A percentile compares a stretch with the other conserved stretches of the same genome.
These are phyloP conservation scores for Neurospora sp. DNA, from an alignment of 2,329 filamentous ascomycete genomes.

Conservation along the genomic window DNA sequence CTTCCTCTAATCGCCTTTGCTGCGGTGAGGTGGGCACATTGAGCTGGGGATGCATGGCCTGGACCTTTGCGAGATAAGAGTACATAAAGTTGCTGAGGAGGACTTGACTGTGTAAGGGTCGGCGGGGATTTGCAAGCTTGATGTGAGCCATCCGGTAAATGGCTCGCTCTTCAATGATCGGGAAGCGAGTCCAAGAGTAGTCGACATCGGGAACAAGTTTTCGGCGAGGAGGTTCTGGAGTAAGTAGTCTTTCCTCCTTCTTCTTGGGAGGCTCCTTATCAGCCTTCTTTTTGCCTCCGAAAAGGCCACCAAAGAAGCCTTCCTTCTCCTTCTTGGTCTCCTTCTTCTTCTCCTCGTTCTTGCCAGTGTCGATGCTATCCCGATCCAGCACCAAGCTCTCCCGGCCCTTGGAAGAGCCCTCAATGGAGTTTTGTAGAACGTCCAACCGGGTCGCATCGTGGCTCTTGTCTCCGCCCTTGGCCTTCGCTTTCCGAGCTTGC, in stretches of 20 bases:
- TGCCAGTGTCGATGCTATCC: slow-evolving; percentile 58
- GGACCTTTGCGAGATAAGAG: slow-evolving; percentile 94
- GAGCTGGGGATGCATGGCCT: slow-evolving; percentile 96
- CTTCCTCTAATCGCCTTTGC: slow-evolving; percentile 28
- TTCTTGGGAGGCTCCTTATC: slow-evolving; percentile 72
- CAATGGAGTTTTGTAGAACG: slow-evolving; percentile 78
- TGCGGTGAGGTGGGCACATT: slow-evolving; percentile 76
- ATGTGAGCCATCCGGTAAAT: slow-evolving; percentile 99
- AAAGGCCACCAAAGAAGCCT: slow-evolving; percentile 86
- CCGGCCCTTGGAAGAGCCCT: slow-evolving; percentile 57
- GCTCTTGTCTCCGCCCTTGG: slow-evolving; percentile 52
- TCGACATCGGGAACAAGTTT: slow-evolving; percentile 78
- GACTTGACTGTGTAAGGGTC: slow-evolving; percentile 87
- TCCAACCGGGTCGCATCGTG: slow-evolving; percentile 80
- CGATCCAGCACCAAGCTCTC: slow-evolving; percentile 81
- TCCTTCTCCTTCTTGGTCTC: slow-evolving; percentile 89
- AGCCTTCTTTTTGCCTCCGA: slow-evolving; percentile 77
- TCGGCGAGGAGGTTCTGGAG: slow-evolving; percentile 66
- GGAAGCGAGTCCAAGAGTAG: slow-evolving; percentile 93
- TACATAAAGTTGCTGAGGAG: slow-evolving; percentile 99
- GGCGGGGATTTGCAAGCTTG: slow-evolving; percentile 93
- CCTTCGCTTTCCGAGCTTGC: slow-evolving; percentile 37
- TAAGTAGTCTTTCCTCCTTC: slow-evolving; percentile 61
- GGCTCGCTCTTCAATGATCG: slow-evolving; percentile 87
- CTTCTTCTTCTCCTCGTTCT: slow-evolving; percentile 77